These are phyloP conservation scores for Arabis hirsuta DNA, from an alignment of 345 rosid genomes.

Conservation along the genomic window DNA sequence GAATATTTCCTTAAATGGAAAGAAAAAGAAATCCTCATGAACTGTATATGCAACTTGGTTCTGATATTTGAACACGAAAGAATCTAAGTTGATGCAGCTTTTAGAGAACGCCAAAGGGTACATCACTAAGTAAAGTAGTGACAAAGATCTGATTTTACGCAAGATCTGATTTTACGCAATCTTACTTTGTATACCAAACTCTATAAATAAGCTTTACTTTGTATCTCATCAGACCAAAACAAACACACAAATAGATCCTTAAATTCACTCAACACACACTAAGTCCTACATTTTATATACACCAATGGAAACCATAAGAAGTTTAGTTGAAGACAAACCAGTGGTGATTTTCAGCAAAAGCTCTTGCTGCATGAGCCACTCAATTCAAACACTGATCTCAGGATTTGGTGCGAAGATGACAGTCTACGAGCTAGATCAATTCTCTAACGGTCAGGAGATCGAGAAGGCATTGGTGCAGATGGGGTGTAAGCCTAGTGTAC, in stretches of 20 bases:
- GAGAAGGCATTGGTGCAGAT: slow-evolving; percentile 65
- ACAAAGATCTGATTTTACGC: slow-evolving; percentile 38
- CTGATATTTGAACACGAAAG: slow-evolving; percentile 13
- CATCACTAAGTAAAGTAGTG: slow-evolving; percentile 40
- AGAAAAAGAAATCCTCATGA: slow-evolving; percentile 22
- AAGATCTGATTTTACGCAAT: slow-evolving; percentile 34
- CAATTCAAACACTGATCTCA: slow-evolving; percentile 62
- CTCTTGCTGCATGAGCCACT: slow-evolving; percentile 76
- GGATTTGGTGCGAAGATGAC: slow-evolving; percentile 79
- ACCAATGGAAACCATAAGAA: slow-evolving; percentile 50
- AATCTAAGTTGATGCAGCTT: slow-evolving; percentile 34
- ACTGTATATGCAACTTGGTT: slow-evolving; percentile 46
- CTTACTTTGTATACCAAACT: slow-evolving; percentile 9
- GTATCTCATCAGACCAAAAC: slow-evolving; percentile 32
- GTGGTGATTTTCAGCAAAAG: slow-evolving; percentile 90
- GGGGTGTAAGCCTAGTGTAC: slow-evolving; percentile 66
- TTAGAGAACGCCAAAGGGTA: slow-evolving; percentile 45
- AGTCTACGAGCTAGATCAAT: slow-evolving; percentile 70
- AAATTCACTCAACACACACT: slow-evolving; percentile 21
- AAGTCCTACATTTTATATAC: slow-evolving; percentile 26
- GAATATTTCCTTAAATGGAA: slow-evolving; percentile 34
- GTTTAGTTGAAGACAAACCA: slow-evolving; percentile 66
- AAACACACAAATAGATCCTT: slow-evolving; percentile 16
- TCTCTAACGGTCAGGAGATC: slow-evolving; percentile 57
- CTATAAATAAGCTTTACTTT: slow-evolving; percentile 42